Evolutionary conservation across 2,329 filamentous ascomycete genomes (phyloP), one percentile per base, ranked within the genome.

Genomic region (Venturia aucupariae): DNA sequence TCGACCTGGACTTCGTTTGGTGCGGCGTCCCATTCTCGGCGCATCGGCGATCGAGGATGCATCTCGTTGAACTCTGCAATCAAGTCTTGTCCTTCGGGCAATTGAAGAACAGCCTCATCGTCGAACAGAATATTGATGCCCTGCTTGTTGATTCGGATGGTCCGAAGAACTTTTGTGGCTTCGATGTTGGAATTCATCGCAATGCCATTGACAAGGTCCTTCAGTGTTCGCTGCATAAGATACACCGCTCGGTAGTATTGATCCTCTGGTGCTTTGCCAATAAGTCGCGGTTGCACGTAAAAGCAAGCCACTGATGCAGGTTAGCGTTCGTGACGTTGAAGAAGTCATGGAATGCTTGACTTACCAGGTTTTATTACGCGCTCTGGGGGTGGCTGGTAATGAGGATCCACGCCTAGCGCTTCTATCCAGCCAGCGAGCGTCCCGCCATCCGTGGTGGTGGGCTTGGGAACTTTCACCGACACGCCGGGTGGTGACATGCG

Each of bases 41-140:
- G 84, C 72, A 75, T 76, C 54, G 70, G 75, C 65, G 70, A 75
- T 62, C 79, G 74, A 61, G 77, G 73, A 65, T 78, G 68, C 55
- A 90, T 80, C 69, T 94, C 87, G 65, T 90, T 82, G 65, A 87
- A 84, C 69, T 88, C 85, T 51, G 84, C 83, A 44, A 82, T 79
- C 88, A 97, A 94, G 71, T 96, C 93, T 75, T 97, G 91, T 39
- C 92, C 92, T 77, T 99, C 94, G 1, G 86, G 84, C 62, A 97
- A 80, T 74, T 93, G 89, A 55, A 84, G 84, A 39, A 97, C 85
- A 60, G 95, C 87, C 67, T 97, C 92, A 71, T 97, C 92, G 71
- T 97, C 94, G 70, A 97, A 83, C 71, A 95, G 85, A 64, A 97
- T 86, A 70, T 92, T 86, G 1, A 97, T 77, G 0, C 91, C 91